These are phyloP conservation scores for Didymella pomorum DNA, from an alignment of 2,329 filamentous ascomycete species.

Conservation along the genomic window DNA sequence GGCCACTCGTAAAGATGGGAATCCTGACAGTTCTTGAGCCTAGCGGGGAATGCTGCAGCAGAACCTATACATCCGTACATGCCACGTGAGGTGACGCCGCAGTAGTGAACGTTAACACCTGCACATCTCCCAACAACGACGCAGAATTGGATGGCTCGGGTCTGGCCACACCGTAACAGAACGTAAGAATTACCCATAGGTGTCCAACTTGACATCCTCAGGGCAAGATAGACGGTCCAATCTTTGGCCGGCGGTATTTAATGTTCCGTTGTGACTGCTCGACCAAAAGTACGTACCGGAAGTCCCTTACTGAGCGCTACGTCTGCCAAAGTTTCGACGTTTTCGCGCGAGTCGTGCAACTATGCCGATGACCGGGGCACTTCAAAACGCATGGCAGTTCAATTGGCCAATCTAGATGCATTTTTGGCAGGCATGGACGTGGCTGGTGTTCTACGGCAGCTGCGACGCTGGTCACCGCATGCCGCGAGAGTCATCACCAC, in stretches of 20 bases:
- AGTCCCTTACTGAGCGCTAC: constrained; percentile 7
- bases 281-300: constrained; percentile 4
- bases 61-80: background rate
- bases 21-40: background rate
- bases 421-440: background rate
- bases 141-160: background rate
- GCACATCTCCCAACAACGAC: constrained; percentile 4
- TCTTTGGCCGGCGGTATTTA: background rate
- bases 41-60: constrained; percentile 11
- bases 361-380: background rate
- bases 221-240: background rate
- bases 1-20: constrained; percentile 1
- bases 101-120: constrained; percentile 9
- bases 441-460: constrained; percentile 14
- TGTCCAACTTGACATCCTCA: background rate
- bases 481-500: background rate
- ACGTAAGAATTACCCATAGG: background rate
- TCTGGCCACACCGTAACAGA: background rate
- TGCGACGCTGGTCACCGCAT: constrained; percentile 11
- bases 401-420: background rate
- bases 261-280: background rate
- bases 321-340: background rate
- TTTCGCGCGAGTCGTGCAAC: constrained; percentile 8
- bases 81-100: constrained; percentile 15
- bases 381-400: background rate